Conservation (phyloP, 768 basidiomycete genomes). For the Mycena galopus region DNA sequence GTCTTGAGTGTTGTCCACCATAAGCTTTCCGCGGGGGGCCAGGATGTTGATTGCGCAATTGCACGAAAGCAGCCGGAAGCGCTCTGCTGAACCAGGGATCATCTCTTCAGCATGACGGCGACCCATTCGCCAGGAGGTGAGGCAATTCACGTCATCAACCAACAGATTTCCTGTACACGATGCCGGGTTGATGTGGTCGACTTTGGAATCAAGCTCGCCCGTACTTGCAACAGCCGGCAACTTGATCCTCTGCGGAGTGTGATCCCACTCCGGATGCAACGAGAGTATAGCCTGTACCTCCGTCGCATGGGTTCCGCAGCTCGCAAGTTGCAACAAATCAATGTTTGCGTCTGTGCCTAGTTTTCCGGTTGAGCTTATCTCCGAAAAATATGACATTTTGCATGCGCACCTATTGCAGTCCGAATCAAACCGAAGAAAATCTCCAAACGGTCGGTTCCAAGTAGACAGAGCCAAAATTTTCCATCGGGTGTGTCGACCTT, state of each 20-base stretch:
- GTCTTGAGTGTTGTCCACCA: background rate
- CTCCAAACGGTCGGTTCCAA: conserved; percentile 55
- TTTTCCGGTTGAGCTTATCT: too few species aligned
- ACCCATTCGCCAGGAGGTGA: conserved; percentile 47
- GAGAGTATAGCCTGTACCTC: conserved; percentile 51
- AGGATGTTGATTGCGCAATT: background rate
- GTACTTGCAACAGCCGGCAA: conserved; percentile 45
- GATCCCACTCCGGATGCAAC: conserved; percentile 54
- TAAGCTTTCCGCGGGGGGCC: background rate
- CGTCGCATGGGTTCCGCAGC: conserved; percentile 44
- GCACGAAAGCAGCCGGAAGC: background rate
- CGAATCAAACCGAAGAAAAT: conserved; percentile 49
- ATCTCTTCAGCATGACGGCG: conserved; percentile 11
- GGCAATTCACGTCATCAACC: conserved; percentile 40
- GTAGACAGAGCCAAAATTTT: conserved; percentile 48
- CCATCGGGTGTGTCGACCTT: conserved; percentile 48
- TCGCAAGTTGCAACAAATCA: conserved; percentile 42
- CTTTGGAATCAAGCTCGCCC: conserved; percentile 34
- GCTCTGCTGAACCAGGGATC: background rate
- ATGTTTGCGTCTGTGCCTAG: conserved; percentile 49
- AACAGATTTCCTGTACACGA: conserved; percentile 49
- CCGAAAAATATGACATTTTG: too few species aligned
- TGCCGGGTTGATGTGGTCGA: conserved; percentile 52
- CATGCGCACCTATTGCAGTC: conserved; percentile 52
- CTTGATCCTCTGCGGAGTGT: conserved; percentile 46